Percentiles rank a stretch among this genome's conserved stretches.
Conservation (phyloP, 306 rosid genomes). For the Dicorynia guianensis region DNA sequence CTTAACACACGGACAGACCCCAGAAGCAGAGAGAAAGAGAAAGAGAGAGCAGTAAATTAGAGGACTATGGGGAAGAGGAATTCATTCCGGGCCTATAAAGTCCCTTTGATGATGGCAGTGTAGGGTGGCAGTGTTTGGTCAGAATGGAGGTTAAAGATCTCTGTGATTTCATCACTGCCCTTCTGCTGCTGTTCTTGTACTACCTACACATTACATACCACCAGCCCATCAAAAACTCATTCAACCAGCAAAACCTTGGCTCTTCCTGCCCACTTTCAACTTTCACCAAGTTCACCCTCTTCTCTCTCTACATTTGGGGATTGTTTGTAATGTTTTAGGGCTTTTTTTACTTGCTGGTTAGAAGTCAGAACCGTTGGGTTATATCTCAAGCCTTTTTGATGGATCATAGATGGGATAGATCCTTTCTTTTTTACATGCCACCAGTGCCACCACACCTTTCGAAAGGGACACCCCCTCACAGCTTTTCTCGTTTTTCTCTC, state of each 20-base stretch:
- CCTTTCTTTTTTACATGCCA: slow-evolving; percentile 42
- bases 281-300: slow-evolving; percentile 11
- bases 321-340: background rate
- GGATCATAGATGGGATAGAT: slow-evolving; percentile 38
- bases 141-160: slow-evolving; percentile 69
- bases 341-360: slow-evolving; percentile 46
- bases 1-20: slow-evolving; percentile 30
- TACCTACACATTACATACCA: background rate
- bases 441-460: slow-evolving; percentile 49
- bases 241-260: slow-evolving; percentile 36
- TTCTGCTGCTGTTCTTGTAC: slow-evolving; percentile 53
- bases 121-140: slow-evolving; percentile 72
- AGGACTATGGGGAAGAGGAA: slow-evolving; percentile 60
- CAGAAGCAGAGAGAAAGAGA: slow-evolving; percentile 25
- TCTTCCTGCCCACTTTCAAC: slow-evolving; percentile 9
- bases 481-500: slow-evolving; percentile 38
- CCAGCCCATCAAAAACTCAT: slow-evolving; percentile 25
- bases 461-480: slow-evolving; percentile 51
- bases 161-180: slow-evolving; percentile 67
- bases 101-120: slow-evolving; percentile 60
- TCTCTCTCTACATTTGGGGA: background rate
- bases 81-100: slow-evolving; percentile 51
- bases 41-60: slow-evolving; percentile 28
- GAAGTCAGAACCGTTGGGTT: slow-evolving; percentile 43
- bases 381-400: slow-evolving; percentile 35